Evolutionary conservation across 176 grass and related monocot species (phyloP).

Genomic region (Tillandsia leiboldiana): DNA sequence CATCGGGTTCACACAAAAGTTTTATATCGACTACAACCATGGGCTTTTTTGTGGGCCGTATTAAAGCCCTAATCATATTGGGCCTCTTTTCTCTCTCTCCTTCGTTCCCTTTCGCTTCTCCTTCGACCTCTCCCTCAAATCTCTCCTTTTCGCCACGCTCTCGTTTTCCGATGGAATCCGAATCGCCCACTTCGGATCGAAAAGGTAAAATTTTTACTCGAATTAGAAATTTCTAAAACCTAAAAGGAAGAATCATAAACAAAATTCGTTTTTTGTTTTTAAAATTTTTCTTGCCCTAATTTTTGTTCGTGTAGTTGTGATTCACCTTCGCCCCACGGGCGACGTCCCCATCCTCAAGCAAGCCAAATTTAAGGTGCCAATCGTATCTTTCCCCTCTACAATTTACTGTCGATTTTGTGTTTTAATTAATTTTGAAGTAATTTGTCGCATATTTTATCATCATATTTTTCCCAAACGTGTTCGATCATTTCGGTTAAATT

Average conservation of each 20-base stretch:
- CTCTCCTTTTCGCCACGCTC: not conserved
- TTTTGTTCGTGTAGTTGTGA: slow-evolving; percentile 38
- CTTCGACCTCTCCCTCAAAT: not conserved
- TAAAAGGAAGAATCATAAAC: not conserved
- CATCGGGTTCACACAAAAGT: no score
- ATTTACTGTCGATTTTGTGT: not conserved
- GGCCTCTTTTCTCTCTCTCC: not conserved
- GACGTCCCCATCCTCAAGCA: slow-evolving; percentile 78
- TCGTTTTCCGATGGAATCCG: slow-evolving; percentile 4
- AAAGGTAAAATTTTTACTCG: slow-evolving; percentile 3
- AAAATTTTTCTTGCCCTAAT: not conserved
- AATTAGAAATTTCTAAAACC: no score
- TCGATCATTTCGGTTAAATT: not conserved
- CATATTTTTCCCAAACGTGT: not conserved
- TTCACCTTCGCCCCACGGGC: slow-evolving; percentile 58
- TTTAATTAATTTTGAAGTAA: not conserved
- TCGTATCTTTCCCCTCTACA: not conserved
- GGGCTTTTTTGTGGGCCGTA: no score
- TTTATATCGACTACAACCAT: no score
- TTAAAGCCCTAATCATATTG: no score
- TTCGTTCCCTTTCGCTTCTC: not conserved
- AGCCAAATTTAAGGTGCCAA: slow-evolving; percentile 55
- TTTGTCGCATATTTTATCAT: no score
- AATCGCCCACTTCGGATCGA: slow-evolving; percentile 17
- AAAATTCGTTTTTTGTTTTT: not conserved